Evolutionary conservation across 306 rosid genomes (phyloP).

Genomic region (Gynostemma pentaphyllum): DNA sequence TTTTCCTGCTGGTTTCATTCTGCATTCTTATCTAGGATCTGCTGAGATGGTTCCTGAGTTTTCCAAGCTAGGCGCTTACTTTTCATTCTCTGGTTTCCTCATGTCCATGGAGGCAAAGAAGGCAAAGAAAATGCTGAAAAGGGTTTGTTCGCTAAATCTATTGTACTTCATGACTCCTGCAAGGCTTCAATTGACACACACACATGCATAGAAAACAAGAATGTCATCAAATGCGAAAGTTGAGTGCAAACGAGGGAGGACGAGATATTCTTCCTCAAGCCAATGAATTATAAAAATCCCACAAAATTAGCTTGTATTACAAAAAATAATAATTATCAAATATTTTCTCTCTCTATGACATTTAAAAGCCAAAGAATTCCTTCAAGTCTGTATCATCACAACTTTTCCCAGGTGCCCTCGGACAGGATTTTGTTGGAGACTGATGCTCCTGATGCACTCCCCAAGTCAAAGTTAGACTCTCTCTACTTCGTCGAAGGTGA

Average conservation of each 20-base stretch:
- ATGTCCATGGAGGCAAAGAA: conserved; percentile 56
- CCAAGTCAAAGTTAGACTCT: conserved; percentile 33
- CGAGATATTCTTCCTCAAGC: not conserved
- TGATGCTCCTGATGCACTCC: conserved; percentile 93
- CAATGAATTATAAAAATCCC: not conserved
- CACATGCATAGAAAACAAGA: not conserved
- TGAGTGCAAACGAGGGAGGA: not conserved
- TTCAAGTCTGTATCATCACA: not conserved
- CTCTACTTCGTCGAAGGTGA: conserved; percentile 57
- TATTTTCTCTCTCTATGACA: not conserved
- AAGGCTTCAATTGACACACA: no score
- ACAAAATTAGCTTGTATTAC: not conserved
- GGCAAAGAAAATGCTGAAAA: conserved; percentile 78
- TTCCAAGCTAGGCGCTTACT: conserved; percentile 69
- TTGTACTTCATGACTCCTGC: not conserved
- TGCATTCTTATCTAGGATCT: conserved; percentile 85
- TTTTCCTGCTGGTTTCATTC: conserved; percentile 83
- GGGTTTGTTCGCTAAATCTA: conserved; percentile 23
- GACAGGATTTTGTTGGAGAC: conserved; percentile 84
- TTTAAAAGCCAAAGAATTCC: not conserved
- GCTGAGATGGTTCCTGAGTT: conserved; percentile 92
- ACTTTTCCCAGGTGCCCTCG: conserved; percentile 44
- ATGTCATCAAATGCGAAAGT: not conserved
- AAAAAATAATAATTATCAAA: not conserved
- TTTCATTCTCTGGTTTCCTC: conserved; percentile 84